Conservation (phyloP, 768 basidiomycete genomes). For the Sarcodon aspratus region DNA sequence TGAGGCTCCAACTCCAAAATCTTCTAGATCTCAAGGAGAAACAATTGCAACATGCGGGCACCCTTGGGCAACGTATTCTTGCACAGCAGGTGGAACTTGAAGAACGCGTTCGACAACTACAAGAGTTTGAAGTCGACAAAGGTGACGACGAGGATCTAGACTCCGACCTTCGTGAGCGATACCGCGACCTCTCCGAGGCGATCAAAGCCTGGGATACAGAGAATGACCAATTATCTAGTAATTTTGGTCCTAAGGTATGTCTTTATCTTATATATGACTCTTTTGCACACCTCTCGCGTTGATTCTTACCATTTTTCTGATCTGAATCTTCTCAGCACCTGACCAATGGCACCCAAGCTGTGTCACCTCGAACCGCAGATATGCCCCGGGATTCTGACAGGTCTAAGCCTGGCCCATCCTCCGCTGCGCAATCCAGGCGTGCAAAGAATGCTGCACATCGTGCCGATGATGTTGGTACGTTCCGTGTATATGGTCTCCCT, state of each 20-base stretch:
- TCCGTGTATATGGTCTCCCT: neutral
- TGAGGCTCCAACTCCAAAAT: constrained; percentile 29
- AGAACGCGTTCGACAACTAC: constrained; percentile 73
- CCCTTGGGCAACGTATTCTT: constrained; percentile 88
- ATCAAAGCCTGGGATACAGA: constrained; percentile 69
- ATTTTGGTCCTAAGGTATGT: constrained; percentile 55
- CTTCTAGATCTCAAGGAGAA: constrained; percentile 87
- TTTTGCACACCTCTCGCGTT: constrained; percentile 4
- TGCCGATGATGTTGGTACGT: constrained; percentile 80
- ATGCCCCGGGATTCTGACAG: constrained; percentile 36
- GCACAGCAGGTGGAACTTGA: constrained; percentile 91
- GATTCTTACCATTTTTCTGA: constrained; percentile 5
- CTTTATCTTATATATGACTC: neutral
- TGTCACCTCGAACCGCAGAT: constrained; percentile 24
- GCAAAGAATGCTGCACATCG: constrained; percentile 89
- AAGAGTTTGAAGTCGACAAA: constrained; percentile 57
- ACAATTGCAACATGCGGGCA: constrained; percentile 85
- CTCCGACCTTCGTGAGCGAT: constrained; percentile 56
- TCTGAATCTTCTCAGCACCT: constrained; percentile 22
- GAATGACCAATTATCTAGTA: constrained; percentile 64
- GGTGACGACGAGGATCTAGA: constrained; percentile 54
- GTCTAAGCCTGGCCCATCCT: constrained; percentile 49
- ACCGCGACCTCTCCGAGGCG: constrained; percentile 67
- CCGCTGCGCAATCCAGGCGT: constrained; percentile 72
- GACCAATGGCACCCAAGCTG: constrained; percentile 25